These are phyloP conservation scores for Diutina rugosa DNA, from an alignment of 1,139 yeast species.

Conservation along the genomic window DNA sequence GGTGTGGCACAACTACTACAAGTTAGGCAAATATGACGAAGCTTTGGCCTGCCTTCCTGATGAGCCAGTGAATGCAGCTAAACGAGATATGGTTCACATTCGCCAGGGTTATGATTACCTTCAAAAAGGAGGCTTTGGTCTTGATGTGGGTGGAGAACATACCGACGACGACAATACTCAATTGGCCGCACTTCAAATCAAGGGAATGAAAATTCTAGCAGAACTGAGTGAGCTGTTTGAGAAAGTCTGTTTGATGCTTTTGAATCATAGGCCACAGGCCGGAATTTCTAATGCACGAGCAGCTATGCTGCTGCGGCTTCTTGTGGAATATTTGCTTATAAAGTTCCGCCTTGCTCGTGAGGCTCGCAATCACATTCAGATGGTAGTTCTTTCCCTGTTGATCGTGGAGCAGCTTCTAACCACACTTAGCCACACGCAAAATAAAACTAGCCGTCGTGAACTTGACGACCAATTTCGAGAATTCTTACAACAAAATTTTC, in stretches of 20 bases:
- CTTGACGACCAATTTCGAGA: not conserved
- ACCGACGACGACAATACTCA: conserved; percentile 6
- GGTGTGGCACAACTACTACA: conserved; percentile 65
- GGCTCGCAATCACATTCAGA: conserved; percentile 34
- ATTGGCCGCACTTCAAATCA: conserved; percentile 15
- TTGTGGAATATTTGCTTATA: conserved; percentile 43
- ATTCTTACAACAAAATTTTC: conserved; percentile 39
- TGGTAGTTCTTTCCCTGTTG: conserved; percentile 67
- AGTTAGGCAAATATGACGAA: conserved; percentile 48
- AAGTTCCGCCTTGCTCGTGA: conserved; percentile 33
- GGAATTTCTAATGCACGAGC: not conserved
- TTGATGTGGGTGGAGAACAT: conserved; percentile 9
- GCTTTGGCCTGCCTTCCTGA: conserved; percentile 40
- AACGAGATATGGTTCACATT: conserved; percentile 41
- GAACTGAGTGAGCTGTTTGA: conserved; percentile 59
- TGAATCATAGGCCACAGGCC: conserved; percentile 10
- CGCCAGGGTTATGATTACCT: conserved; percentile 53
- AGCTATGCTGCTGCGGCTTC: conserved; percentile 7
- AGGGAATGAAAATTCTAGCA: conserved; percentile 59
- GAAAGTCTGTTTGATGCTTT: conserved; percentile 48
- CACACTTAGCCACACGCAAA: conserved; percentile 12
- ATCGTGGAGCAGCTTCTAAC: conserved; percentile 48
- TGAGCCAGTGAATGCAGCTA: conserved; percentile 12
- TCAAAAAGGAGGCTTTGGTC: conserved; percentile 29
- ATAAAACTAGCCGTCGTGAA: not conserved